These are phyloP conservation scores for Tylopilus sp. DNA, from an alignment of 1,284 basidiomycete genomes.

Conservation along the genomic window DNA sequence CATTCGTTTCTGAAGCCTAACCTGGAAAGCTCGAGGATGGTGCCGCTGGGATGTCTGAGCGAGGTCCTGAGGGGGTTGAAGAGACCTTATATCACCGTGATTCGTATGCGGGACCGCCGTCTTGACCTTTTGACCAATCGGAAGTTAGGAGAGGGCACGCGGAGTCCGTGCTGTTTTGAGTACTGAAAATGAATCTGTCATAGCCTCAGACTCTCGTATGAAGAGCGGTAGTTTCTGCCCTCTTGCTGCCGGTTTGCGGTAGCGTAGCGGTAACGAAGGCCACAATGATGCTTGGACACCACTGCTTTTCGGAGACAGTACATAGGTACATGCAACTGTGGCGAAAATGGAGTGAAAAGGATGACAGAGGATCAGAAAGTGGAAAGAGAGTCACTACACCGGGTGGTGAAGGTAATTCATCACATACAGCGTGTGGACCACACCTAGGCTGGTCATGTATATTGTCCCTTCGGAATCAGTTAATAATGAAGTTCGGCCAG, in stretches of 20 bases:
- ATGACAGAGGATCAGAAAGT: not conserved
- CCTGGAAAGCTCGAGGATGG: not conserved
- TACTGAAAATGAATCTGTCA: constrained; percentile 19
- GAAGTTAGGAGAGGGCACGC: constrained; percentile 16
- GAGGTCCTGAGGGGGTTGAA: not conserved
- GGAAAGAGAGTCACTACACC: not conserved
- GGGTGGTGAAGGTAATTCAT: not conserved
- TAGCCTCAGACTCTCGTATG: constrained; percentile 19
- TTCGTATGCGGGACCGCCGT: constrained; percentile 6
- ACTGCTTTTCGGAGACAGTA: not conserved
- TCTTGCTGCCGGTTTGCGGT: constrained; percentile 2
- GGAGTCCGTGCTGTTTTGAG: constrained; percentile 14
- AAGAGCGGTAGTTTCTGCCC: not conserved
- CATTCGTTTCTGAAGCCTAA: constrained; percentile 11
- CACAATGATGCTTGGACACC: not conserved
- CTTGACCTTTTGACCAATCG: constrained; percentile 4
- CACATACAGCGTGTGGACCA: not conserved
- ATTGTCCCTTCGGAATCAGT: no score
- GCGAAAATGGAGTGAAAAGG: not conserved
- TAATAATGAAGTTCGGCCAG: not conserved
- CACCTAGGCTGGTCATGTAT: no score
- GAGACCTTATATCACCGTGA: constrained; percentile 21
- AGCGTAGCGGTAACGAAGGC: not conserved
- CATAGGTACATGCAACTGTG: not conserved
- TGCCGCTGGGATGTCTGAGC: constrained; percentile 1